Evolutionary conservation across 2,329 filamentous ascomycete genomes (phyloP).

Genomic region (Dendryphion nanum): DNA sequence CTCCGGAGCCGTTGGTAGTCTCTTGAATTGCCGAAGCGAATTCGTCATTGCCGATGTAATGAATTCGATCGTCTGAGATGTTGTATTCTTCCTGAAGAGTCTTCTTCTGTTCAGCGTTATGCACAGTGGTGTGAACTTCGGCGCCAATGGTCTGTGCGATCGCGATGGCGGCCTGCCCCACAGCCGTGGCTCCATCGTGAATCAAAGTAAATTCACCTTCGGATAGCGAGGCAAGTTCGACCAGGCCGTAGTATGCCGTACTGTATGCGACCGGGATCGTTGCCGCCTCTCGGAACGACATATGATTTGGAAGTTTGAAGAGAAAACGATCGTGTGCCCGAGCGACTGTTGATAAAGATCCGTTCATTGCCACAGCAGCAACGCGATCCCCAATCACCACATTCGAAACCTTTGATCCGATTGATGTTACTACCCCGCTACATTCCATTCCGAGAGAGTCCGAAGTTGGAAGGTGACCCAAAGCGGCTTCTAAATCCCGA

Average conservation of each 20-base stretch:
- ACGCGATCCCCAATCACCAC: slow-evolving; percentile 22
- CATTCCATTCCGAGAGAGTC: slow-evolving; percentile 23
- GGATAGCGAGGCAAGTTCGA: slow-evolving; percentile 25
- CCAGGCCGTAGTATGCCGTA: slow-evolving; percentile 26
- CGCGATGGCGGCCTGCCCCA: slow-evolving; percentile 30
- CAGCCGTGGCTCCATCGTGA: slow-evolving; percentile 23
- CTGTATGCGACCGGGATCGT: slow-evolving; percentile 20
- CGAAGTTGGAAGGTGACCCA: too few species aligned
- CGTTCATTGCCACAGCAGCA: slow-evolving; percentile 16
- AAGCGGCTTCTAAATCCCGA: slow-evolving; percentile 11
- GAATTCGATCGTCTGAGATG: slow-evolving; percentile 31
- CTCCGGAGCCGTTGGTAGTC: slow-evolving; percentile 27
- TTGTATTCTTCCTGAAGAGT: slow-evolving; percentile 15
- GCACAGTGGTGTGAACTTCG: slow-evolving; percentile 23
- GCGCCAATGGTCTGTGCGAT: slow-evolving; percentile 23
- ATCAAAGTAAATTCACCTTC: slow-evolving; percentile 34
- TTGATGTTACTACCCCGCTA: slow-evolving; percentile 14
- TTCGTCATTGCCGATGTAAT: slow-evolving; percentile 18
- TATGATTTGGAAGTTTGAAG: slow-evolving; percentile 17
- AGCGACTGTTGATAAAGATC: slow-evolving; percentile 18
- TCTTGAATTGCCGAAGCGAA: slow-evolving; percentile 23
- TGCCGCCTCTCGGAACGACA: slow-evolving; percentile 24
- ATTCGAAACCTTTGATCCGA: slow-evolving; percentile 15
- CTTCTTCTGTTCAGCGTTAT: slow-evolving; percentile 19
- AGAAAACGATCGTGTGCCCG: slow-evolving; percentile 15